Conservation (phyloP, 2,329 filamentous ascomycete genomes). For the Aspergillus luchuensis region DNA sequence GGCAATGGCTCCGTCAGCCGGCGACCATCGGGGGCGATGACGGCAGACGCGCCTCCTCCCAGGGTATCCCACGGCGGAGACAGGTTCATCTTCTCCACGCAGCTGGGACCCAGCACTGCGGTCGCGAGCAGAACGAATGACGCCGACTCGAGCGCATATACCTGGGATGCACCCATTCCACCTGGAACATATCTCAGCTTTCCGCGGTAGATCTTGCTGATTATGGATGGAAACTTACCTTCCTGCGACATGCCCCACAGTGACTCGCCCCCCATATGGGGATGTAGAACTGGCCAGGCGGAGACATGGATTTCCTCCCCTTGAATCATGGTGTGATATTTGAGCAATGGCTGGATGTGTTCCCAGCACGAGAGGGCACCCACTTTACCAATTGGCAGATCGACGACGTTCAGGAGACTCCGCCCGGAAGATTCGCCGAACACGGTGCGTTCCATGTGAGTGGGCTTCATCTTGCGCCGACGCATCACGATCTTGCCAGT, state of each 20-base stretch:
- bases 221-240: background rate
- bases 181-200: background rate
- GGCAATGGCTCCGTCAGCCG: background rate
- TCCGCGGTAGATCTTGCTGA: background rate
- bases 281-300: background rate
- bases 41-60: background rate
- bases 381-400: background rate
- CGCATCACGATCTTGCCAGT: background rate
- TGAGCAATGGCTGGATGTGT: background rate
- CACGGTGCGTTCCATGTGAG: slow-evolving; percentile 1
- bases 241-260: background rate
- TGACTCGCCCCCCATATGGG: background rate
- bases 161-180: background rate
- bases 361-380: slow-evolving; percentile 2
- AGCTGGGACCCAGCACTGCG: background rate
- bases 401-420: background rate
- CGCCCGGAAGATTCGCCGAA: slow-evolving; percentile 3
- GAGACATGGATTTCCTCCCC: slow-evolving; percentile 3
- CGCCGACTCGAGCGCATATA: background rate
- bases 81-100: background rate
- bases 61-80: background rate
- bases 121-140: background rate
- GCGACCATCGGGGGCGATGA: slow-evolving; percentile 5
- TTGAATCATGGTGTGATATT: slow-evolving; percentile 1
- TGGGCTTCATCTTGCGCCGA: slow-evolving; percentile 7